Evolutionary conservation across 371 early-diverging fungal genomes (phyloP).

Genomic region (Capillidium heterosporum): DNA sequence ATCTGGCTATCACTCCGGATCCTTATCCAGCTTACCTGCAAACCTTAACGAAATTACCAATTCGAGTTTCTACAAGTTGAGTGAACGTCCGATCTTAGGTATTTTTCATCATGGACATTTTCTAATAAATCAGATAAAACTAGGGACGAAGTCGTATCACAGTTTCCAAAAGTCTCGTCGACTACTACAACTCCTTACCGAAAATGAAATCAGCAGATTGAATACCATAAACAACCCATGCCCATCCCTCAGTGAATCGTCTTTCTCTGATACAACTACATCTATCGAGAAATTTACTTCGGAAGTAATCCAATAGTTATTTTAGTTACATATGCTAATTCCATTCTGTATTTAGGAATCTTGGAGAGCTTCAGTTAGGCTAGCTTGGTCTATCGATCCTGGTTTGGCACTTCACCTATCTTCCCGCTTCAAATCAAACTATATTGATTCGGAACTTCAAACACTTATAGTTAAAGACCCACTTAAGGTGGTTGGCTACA

Average conservation of each 20-base stretch:
- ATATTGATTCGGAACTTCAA: constrained; percentile 46
- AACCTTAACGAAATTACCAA: neutral
- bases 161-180: constrained; percentile 20
- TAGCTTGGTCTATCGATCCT: constrained; percentile 70
- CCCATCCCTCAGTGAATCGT: constrained; percentile 20
- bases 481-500: constrained; percentile 40
- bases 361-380: constrained; percentile 56
- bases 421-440: constrained; percentile 44
- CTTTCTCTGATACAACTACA: constrained; percentile 19
- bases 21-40: neutral
- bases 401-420: constrained; percentile 58
- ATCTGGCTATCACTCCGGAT: neutral
- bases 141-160: constrained; percentile 13
- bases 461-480: constrained; percentile 41
- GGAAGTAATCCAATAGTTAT: constrained; percentile 15
- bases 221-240: constrained; percentile 67
- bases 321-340: neutral
- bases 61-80: neutral
- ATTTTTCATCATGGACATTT: too few species aligned
- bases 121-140: neutral
- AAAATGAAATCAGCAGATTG: constrained; percentile 68
- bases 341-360: constrained; percentile 22
- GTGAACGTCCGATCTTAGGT: neutral
- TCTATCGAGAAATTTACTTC: constrained; percentile 24
- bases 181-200: constrained; percentile 59